Evolutionary conservation across 2,329 filamentous ascomycete species (phyloP), one percentile per base, ranked within the genome.

Genomic region (Pseudohalonectria lignicola): DNA sequence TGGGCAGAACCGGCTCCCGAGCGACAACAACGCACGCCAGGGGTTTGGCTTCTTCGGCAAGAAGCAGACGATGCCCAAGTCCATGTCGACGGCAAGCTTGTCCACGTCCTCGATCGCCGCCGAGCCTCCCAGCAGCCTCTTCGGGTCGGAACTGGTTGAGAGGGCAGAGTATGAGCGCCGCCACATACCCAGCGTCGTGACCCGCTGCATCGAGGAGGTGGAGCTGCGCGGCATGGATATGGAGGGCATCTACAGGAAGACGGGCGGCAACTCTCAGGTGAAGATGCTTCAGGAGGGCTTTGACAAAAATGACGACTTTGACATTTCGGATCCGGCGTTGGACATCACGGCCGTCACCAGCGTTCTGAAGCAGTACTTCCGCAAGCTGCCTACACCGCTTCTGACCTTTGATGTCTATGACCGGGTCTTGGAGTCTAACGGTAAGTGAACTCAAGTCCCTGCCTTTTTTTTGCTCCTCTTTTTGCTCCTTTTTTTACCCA

Each of bases 231-330:
- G 90, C 61, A 94, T 98, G 86, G 88, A 96, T 51, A 76, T 93
- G 49, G 92, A 96, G 63, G 92, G 92, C 45, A 94, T 98, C 50
- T 98, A 98, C 64, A 80, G 92, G 53, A 98, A 98, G 69, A 94
- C 88, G 36, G 92, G 92, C 41, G 92, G 88, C 47, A 87, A 83
- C 51, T 86, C 85, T 8, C 86, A 93, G 57, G 83, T 94, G 55
- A 93, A 94, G 58, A 71, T 76, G 52, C 85, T 98, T 49, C 86
- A 90, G 53, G 84, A 88, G 47, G 87, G 88, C 11, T 96, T 98
- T 55, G 88, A 95, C 57, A 82, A 79, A 57, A 81, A 76, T 42
- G 75, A 83, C 46, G 85, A 90, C 53, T 92, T 79, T 54, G 90
- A 96, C 55, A 93, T 98, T 41, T 93, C 87, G 3, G 92, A 96